These are phyloP conservation scores for Microsporum audouinii DNA, from an alignment of 2,329 filamentous ascomycete species.

Conservation along the genomic window DNA sequence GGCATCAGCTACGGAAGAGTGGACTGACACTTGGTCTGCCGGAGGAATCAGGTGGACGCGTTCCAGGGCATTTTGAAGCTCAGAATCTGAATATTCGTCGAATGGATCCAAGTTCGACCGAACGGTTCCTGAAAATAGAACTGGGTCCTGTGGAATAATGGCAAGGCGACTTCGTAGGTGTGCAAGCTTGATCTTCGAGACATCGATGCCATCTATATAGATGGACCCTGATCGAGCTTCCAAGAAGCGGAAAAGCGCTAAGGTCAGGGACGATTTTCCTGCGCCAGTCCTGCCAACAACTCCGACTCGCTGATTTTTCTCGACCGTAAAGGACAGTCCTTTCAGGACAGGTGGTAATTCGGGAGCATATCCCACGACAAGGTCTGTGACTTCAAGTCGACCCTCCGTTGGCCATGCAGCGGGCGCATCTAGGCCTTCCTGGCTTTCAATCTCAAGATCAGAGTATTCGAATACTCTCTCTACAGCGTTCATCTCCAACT, in stretches of 20 bases:
- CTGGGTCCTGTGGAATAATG: conserved; percentile 74
- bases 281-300: conserved; percentile 68
- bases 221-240: conserved; percentile 56
- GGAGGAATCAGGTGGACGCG: conserved; percentile 55
- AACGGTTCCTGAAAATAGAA: conserved; percentile 69
- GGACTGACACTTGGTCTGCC: conserved; percentile 20
- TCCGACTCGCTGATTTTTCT: conserved; percentile 59
- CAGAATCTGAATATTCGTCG: conserved; percentile 54
- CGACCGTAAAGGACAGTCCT: conserved; percentile 55
- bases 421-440: conserved; percentile 50
- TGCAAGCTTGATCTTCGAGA: conserved; percentile 58
- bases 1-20: neutral
- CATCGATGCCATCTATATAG: conserved; percentile 61
- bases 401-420: conserved; percentile 67
- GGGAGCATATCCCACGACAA: conserved; percentile 60
- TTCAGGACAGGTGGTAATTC: conserved; percentile 61
- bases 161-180: conserved; percentile 62
- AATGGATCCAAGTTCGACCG: conserved; percentile 69
- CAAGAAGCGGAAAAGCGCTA: conserved; percentile 67
- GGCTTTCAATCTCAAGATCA: conserved; percentile 54
- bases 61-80: conserved; percentile 57
- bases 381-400: conserved; percentile 57
- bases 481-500: conserved; percentile 67
- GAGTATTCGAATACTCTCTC: conserved; percentile 68
- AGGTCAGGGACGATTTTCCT: conserved; percentile 63